Base-by-base conservation (phyloP, 2,329 filamentous ascomycete genomes). In the Pezicula rhizophila region DNA sequence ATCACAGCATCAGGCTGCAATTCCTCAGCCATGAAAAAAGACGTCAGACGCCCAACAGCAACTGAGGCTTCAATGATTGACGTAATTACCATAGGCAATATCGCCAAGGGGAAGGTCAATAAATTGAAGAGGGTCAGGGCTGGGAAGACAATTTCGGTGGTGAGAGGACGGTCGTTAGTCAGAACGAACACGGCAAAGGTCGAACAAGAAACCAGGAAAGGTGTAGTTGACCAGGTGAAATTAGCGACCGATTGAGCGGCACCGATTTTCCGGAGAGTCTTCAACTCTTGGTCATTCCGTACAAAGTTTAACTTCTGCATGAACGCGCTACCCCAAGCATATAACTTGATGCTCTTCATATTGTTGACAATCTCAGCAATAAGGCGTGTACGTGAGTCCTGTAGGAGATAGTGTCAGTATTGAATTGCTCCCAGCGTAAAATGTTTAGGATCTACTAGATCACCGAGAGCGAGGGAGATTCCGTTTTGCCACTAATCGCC, bases 271-370 rank as follows among this genome's bases (percentile, higher is more conserved):
- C 93, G 86, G 49, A 99, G 77, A 23, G 95, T 99, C 73, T 93
- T 93, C 48, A 99, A 75, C 69, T 99, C 93, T 60, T 89, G 81
- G 62, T 99, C 93, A 69, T 99, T 99, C 68, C 93, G 84, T 52
- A 99, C 90, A 66, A 88, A 87, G 70, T 93, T 97, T 51, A 99
- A 81, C 70, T 95, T 96, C 69, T 90, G 93, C 84, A 96, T 96
- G 65, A 99, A 99, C 12, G 93, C 92, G 26, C 85, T 86, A 28
- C 91, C 92, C 93, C 93, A 99, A 26, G 93, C 93, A 66, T 96
- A 99, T 17, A 99, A 80, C 72, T 99, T 99, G 74, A 99, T 93
- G 65, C 90, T 95, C 75, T 99, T 99, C 88, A 99, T 99, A 70
- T 97, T 97, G 75, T 95, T 96, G 63, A 99, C 76, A 57, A 99